Conservation (phyloP, 179 eudicot species). For the Vitellaria paradoxa region DNA sequence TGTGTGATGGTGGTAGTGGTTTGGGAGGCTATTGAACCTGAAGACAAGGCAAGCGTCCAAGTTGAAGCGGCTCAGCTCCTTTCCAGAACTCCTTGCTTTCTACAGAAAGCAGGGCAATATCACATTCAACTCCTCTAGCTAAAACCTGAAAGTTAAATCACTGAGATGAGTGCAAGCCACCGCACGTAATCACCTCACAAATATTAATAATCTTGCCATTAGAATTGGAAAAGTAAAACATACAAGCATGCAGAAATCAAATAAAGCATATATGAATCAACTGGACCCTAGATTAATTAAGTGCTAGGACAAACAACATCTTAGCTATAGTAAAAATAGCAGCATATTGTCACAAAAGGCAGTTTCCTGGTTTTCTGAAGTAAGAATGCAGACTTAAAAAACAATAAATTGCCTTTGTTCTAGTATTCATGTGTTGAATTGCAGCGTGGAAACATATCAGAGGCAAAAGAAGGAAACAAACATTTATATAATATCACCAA, state of each 20-base stretch:
- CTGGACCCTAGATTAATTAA: too few relatives aligned
- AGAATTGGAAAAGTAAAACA: not conserved
- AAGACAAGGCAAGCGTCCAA: slow-evolving; percentile 82
- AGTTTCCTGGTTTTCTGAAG: not conserved
- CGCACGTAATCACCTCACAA: not conserved
- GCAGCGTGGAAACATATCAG: not conserved
- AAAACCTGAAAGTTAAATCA: slow-evolving; percentile 59
- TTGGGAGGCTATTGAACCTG: slow-evolving; percentile 49
- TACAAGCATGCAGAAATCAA: too few relatives aligned
- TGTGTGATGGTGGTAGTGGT: too few relatives aligned
- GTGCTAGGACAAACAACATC: not conserved
- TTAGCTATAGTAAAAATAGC: not conserved
- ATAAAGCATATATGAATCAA: not conserved
- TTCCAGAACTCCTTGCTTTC: slow-evolving; percentile 88
- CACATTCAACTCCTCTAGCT: slow-evolving; percentile 94
- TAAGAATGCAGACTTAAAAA: slow-evolving; percentile 4
- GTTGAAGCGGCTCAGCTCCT: slow-evolving; percentile 76
- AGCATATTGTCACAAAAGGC: not conserved
- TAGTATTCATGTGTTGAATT: not conserved
- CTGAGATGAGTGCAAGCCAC: slow-evolving; percentile 23
- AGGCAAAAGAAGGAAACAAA: not conserved
- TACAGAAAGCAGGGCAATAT: slow-evolving; percentile 87
- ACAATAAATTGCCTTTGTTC: not conserved
- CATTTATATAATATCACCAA: not conserved
- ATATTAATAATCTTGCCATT: not conserved